phyloP scores from a whole-genome alignment of 441 rosid species.

The Flueggea neowawraea region DNA sequence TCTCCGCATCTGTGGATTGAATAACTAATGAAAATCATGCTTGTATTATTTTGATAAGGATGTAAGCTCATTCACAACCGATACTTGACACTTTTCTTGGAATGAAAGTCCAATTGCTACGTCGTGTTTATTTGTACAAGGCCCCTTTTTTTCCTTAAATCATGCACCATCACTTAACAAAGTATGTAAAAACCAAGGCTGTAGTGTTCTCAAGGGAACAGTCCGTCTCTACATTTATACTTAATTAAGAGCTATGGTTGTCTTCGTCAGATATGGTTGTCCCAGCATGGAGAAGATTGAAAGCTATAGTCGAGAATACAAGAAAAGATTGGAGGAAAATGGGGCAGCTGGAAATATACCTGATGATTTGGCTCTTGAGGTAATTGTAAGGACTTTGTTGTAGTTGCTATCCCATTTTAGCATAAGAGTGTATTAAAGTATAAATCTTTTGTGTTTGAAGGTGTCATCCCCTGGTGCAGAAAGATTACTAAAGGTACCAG shows the following conservation, averaged over 20 bases:
- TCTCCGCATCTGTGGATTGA: background rate
- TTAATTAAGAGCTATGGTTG: background rate
- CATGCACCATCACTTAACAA: too few relatives aligned
- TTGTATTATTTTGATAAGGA: background rate
- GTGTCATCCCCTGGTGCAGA: conserved; percentile 97
- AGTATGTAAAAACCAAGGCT: background rate
- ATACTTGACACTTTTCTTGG: too few relatives aligned
- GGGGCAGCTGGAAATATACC: conserved; percentile 65
- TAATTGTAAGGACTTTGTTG: conserved; percentile 9
- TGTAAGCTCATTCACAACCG: background rate
- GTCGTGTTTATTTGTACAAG: too few relatives aligned
- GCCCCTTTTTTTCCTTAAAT: too few relatives aligned
- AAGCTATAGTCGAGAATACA: conserved; percentile 61
- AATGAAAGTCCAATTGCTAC: too few relatives aligned
- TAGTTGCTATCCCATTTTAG: background rate
- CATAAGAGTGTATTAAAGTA: too few relatives aligned
- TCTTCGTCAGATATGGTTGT: conserved; percentile 67
- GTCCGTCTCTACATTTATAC: background rate
- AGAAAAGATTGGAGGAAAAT: conserved; percentile 75
- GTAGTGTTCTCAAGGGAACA: background rate
- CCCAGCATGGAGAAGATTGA: conserved; percentile 85
- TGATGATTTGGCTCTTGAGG: conserved; percentile 86
- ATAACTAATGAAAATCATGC: background rate
- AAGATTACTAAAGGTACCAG: conserved; percentile 72
- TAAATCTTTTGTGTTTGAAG: conserved; percentile 23